These are phyloP conservation scores for Spizellomyces sp. DNA, from an alignment of 192 early-diverging fungal species.

Conservation along the genomic window DNA sequence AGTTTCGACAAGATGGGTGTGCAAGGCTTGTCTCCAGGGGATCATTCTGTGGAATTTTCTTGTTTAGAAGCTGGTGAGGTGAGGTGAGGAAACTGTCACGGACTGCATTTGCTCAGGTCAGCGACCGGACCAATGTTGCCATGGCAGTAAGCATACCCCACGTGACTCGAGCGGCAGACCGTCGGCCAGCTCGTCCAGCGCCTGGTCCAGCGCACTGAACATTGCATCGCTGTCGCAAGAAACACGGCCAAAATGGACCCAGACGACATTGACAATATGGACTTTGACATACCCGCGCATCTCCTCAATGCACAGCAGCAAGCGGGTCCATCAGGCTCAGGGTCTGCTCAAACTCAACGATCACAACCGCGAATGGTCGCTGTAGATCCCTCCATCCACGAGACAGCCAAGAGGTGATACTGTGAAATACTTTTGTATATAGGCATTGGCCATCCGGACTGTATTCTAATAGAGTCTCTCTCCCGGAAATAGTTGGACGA, in stretches of 20 bases:
- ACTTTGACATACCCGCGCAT: slow-evolving; percentile 42
- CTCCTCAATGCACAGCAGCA: background rate
- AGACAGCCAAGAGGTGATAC: slow-evolving; percentile 18
- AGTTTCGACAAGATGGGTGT: slow-evolving; percentile 25
- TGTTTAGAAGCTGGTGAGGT: too few species aligned
- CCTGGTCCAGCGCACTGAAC: too few species aligned
- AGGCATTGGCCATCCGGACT: background rate
- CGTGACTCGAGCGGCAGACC: too few species aligned
- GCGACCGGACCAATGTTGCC: too few species aligned
- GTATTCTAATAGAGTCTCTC: background rate
- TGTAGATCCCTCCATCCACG: slow-evolving; percentile 10
- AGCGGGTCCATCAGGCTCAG: background rate
- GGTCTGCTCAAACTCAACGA: background rate
- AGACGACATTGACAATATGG: slow-evolving; percentile 47
- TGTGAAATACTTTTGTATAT: background rate
- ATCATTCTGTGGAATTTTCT: slow-evolving; percentile 2
- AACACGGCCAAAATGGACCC: slow-evolving; percentile 3
- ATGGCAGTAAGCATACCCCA: too few species aligned
- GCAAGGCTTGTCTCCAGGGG: slow-evolving; percentile 24
- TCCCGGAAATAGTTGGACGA: slow-evolving; percentile 24
- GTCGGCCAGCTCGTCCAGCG: too few species aligned
- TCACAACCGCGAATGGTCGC: background rate
- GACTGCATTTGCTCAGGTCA: too few species aligned
- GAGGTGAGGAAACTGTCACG: too few species aligned
- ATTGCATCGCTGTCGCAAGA: too few species aligned